Evolutionary conservation across 805 yeast species (phyloP).

Genomic region (Pichia manshurica): DNA sequence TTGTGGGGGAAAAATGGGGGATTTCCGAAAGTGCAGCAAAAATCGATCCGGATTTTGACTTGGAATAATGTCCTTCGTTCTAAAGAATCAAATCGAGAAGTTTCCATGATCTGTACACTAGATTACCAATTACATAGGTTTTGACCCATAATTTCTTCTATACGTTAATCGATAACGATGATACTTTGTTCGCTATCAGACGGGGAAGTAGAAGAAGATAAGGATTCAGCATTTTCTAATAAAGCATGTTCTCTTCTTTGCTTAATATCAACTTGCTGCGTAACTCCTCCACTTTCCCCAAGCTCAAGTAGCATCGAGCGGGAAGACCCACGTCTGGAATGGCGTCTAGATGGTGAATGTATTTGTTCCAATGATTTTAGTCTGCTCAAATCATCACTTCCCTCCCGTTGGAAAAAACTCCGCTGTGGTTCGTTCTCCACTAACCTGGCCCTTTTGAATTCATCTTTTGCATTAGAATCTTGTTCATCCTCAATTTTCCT

Average conservation of each 20-base stretch:
- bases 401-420: too few relatives aligned
- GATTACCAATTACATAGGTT: too few relatives aligned
- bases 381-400: too few relatives aligned
- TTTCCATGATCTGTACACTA: too few relatives aligned
- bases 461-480: too few relatives aligned
- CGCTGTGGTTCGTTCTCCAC: too few relatives aligned
- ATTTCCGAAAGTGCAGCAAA: conserved; percentile 31
- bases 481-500: too few relatives aligned
- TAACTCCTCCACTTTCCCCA: conserved; percentile 10
- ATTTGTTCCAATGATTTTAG: neutral
- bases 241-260: neutral
- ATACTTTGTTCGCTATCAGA: neutral
- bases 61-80: conserved; percentile 1
- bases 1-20: conserved; percentile 32
- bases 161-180: conserved; percentile 13
- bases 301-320: conserved; percentile 13
- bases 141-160: too few relatives aligned
- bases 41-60: conserved; percentile 26
- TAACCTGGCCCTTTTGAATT: too few relatives aligned
- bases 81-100: too few relatives aligned
- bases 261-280: conserved; percentile 10
- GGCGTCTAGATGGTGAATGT: neutral
- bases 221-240: conserved; percentile 3
- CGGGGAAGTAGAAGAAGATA: conserved; percentile 4
- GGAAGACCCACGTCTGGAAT: neutral